A percentile compares a stretch with the other conserved stretches of the same genome.
phyloP scores from a whole-genome alignment of 495 filamentous ascomycete species.

The Delitschia confertaspora region DNA sequence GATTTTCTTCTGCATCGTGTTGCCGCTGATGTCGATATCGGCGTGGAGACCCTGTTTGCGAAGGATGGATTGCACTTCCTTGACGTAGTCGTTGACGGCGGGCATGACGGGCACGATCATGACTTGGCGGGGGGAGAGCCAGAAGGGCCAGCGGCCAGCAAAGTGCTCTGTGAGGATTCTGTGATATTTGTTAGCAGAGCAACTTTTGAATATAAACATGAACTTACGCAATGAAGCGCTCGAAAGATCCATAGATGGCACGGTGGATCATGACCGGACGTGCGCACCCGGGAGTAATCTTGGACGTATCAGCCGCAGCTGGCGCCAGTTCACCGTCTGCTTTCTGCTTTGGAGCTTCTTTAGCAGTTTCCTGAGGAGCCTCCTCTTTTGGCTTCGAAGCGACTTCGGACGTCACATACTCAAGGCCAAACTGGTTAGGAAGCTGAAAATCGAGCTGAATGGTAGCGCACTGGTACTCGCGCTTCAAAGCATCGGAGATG shows the following conservation, averaged over 20 bases:
- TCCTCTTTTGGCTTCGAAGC: slow-evolving; percentile 31
- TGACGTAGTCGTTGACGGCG: slow-evolving; percentile 70
- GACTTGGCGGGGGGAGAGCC: slow-evolving; percentile 88
- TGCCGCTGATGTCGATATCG: slow-evolving; percentile 79
- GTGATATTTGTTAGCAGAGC: not conserved
- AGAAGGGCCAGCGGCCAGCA: slow-evolving; percentile 96
- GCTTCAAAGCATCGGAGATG: slow-evolving; percentile 67
- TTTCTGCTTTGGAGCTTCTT: slow-evolving; percentile 18
- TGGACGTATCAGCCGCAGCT: slow-evolving; percentile 36
- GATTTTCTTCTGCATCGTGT: slow-evolving; percentile 96
- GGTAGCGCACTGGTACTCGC: slow-evolving; percentile 76
- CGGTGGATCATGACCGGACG: slow-evolving; percentile 96
- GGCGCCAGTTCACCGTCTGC: slow-evolving; percentile 21
- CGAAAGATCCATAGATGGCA: slow-evolving; percentile 85
- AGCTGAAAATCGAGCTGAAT: slow-evolving; percentile 97
- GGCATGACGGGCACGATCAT: slow-evolving; percentile 88
- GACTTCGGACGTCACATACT: slow-evolving; percentile 66
- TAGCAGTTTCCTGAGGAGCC: slow-evolving; percentile 7
- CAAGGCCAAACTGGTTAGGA: slow-evolving; percentile 70
- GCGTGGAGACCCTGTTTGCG: slow-evolving; percentile 58
- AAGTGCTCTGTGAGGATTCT: slow-evolving; percentile 93
- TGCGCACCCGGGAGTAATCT: slow-evolving; percentile 60
- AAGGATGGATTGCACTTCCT: slow-evolving; percentile 64
- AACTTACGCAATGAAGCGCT: slow-evolving; percentile 63
- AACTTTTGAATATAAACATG: not conserved